Percentiles rank a stretch among this genome's conserved stretches.
These are phyloP conservation scores for Euphorbia schlechtendalii DNA, from an alignment of 441 rosid genomes.

Conservation along the genomic window DNA sequence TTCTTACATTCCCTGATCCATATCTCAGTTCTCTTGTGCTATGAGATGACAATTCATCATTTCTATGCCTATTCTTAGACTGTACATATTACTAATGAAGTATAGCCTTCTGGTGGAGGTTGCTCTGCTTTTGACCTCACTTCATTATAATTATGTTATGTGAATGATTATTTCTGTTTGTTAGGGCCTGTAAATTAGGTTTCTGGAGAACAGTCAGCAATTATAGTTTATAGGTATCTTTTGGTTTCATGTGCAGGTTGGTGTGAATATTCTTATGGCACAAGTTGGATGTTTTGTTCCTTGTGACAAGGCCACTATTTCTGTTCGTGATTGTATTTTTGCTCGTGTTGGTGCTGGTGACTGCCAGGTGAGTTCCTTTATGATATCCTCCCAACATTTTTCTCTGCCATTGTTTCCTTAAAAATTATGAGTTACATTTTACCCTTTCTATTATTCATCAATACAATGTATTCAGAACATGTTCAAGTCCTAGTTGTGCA, in stretches of 20 bases:
- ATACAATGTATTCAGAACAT: neutral
- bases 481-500: neutral
- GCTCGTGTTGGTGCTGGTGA: conserved; percentile 99
- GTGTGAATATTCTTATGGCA: conserved; percentile 94
- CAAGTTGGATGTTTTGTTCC: conserved; percentile 99
- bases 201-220: neutral
- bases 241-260: conserved; percentile 49
- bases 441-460: no score
- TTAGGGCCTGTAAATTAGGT: conserved; percentile 4
- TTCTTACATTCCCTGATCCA: conserved; percentile 6
- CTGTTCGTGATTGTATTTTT: conserved; percentile 94
- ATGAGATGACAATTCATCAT: neutral
- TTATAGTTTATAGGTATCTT: conserved; percentile 8
- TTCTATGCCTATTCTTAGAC: conserved; percentile 6
- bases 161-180: neutral
- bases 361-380: conserved; percentile 75
- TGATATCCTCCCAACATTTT: conserved; percentile 9
- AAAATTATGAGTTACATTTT: neutral
- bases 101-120: neutral
- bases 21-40: conserved; percentile 2
- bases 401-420: neutral
- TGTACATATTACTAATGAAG: neutral
- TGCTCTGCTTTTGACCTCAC: neutral
- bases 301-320: conserved; percentile 82
- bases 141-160: neutral